Conservation (phyloP, 2,329 filamentous ascomycete species). For the Fusarium fujikuroi region DNA sequence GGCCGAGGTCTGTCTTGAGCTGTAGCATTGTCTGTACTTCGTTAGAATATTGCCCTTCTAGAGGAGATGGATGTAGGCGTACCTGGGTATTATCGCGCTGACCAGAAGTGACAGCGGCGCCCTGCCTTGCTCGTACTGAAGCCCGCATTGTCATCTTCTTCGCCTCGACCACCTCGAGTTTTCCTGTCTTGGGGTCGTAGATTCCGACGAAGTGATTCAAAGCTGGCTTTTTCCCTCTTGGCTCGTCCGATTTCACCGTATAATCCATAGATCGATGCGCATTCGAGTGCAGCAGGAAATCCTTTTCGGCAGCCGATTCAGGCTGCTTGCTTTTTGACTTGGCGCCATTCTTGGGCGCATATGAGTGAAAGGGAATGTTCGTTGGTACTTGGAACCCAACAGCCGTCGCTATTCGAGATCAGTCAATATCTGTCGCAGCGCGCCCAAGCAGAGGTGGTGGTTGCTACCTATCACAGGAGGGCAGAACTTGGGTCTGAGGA, state of each 20-base stretch:
- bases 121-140: slow-evolving; percentile 65
- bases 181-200: slow-evolving; percentile 69
- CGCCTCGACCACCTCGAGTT: slow-evolving; percentile 70
- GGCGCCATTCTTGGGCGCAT: slow-evolving; percentile 53
- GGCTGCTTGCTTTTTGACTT: slow-evolving; percentile 52
- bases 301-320: slow-evolving; percentile 55
- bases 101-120: slow-evolving; percentile 58
- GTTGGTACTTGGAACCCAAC: slow-evolving; percentile 52
- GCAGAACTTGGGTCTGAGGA: slow-evolving; percentile 58
- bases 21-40: slow-evolving; percentile 64
- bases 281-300: slow-evolving; percentile 68
- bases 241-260: slow-evolving; percentile 62
- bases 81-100: slow-evolving; percentile 47
- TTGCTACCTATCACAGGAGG: slow-evolving; percentile 64
- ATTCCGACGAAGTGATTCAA: slow-evolving; percentile 74
- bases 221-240: slow-evolving; percentile 48
- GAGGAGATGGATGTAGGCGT: not conserved
- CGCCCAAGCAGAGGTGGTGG: not conserved
- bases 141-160: slow-evolving; percentile 72
- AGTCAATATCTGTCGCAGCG: slow-evolving; percentile 23
- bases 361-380: slow-evolving; percentile 59
- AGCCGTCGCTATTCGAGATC: slow-evolving; percentile 48
- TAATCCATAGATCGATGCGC: slow-evolving; percentile 69
- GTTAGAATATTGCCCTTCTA: slow-evolving; percentile 37
- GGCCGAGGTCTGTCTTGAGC: slow-evolving; percentile 74